Conservation (phyloP, 2,329 filamentous ascomycete species). For the Penicillium sp. region DNA sequence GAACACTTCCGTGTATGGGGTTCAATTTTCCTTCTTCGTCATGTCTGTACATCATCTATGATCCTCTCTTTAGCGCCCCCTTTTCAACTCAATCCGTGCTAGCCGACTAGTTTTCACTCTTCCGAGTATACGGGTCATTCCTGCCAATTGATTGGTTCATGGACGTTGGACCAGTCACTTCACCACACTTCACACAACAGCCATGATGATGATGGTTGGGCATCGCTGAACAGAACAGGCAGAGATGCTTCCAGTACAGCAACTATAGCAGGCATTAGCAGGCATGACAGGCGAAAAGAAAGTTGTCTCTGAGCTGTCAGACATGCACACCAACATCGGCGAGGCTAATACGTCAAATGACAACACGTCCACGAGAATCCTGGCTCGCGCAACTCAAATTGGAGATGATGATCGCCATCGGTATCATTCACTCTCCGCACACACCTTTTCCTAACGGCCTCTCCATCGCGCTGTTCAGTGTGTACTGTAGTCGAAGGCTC, state of each 20-base stretch:
- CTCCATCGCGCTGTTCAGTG: background rate
- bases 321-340: too few relatives aligned
- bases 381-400: constrained; percentile 12
- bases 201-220: background rate
- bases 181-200: background rate
- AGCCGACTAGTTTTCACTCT: background rate
- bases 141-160: background rate
- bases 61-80: too few relatives aligned
- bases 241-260: background rate
- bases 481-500: background rate
- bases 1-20: too few relatives aligned
- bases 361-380: constrained; percentile 1
- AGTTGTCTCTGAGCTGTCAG: background rate
- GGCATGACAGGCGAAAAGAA: background rate
- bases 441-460: background rate
- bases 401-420: constrained; percentile 25
- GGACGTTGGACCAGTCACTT: constrained; percentile 1
- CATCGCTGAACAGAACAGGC: background rate
- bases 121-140: background rate
- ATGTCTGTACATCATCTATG: too few relatives aligned
- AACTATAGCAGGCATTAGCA: background rate
- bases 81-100: background rate
- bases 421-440: constrained; percentile 24
- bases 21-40: too few relatives aligned
- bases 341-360: background rate